Percentiles rank a stretch among this genome's conserved stretches.
phyloP scores from a whole-genome alignment of 805 yeast genomes.

The Maudiozyma turicensis region DNA sequence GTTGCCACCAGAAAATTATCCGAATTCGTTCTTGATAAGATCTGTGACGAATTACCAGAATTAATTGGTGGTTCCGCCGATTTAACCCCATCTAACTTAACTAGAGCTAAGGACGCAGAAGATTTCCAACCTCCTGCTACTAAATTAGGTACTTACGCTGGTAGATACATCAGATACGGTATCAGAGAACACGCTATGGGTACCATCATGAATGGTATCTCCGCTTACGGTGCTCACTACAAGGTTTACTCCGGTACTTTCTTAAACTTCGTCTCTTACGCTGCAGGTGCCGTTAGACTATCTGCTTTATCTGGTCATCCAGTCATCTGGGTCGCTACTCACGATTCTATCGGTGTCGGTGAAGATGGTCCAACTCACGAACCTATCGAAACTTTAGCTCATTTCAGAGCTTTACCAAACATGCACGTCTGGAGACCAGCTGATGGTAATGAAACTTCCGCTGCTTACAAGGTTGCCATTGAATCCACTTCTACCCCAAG shows the following conservation, averaged over 20 bases:
- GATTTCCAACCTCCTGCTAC: slow-evolving; percentile 88
- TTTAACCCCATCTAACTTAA: slow-evolving; percentile 92
- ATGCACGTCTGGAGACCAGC: slow-evolving; percentile 87
- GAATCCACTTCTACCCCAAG: slow-evolving; percentile 58
- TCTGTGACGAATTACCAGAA: slow-evolving; percentile 69
- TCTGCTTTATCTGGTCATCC: slow-evolving; percentile 79
- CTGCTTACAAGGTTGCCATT: slow-evolving; percentile 64
- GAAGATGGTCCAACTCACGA: slow-evolving; percentile 94
- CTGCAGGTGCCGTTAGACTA: slow-evolving; percentile 80
- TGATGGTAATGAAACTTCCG: slow-evolving; percentile 83
- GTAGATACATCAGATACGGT: slow-evolving; percentile 95
- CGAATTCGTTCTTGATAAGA: slow-evolving; percentile 59
- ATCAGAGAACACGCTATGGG: slow-evolving; percentile 99
- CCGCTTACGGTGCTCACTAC: slow-evolving; percentile 79
- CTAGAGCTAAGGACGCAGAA: slow-evolving; percentile 72
- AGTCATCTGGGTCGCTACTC: slow-evolving; percentile 81
- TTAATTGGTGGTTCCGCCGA: slow-evolving; percentile 97
- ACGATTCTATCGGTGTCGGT: slow-evolving; percentile 84
- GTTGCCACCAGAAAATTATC: slow-evolving; percentile 93
- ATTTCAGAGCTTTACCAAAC: slow-evolving; percentile 79
- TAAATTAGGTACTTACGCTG: slow-evolving; percentile 73
- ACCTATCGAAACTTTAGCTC: slow-evolving; percentile 83
- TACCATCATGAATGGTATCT: slow-evolving; percentile 94
- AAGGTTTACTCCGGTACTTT: slow-evolving; percentile 95
- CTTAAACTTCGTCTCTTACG: slow-evolving; percentile 85